Evolutionary conservation across 257 asterid species (phyloP).

Genomic region (Forsythia viridissima): DNA sequence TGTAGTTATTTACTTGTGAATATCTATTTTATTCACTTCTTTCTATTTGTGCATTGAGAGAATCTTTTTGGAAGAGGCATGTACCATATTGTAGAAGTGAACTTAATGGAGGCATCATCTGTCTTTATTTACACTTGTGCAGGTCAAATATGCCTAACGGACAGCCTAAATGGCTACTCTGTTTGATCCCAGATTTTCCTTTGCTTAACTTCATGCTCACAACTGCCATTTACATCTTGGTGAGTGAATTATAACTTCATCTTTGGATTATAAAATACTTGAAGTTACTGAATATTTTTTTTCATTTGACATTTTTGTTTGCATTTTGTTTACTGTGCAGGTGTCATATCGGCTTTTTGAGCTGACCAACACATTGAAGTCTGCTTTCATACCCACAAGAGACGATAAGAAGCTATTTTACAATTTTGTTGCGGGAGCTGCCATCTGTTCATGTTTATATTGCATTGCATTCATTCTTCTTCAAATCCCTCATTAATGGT

Average conservation of each 20-base stretch:
- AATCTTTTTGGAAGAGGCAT: neutral
- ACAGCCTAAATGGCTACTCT: constrained; percentile 96
- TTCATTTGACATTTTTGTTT: constrained; percentile 1
- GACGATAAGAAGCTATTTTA: constrained; percentile 62
- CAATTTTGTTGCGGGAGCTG: constrained; percentile 65
- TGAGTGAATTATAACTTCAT: constrained; percentile 32
- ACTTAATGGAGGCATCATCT: neutral
- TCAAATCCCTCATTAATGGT: constrained; percentile 64
- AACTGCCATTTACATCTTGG: constrained; percentile 80
- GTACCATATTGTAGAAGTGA: neutral
- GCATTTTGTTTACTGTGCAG: constrained; percentile 42
- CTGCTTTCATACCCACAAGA: constrained; percentile 77
- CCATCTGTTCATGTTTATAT: constrained; percentile 60
- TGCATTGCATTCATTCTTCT: constrained; percentile 62
- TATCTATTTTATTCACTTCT: neutral
- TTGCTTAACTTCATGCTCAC: constrained; percentile 94
- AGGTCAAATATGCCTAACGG: constrained; percentile 87
- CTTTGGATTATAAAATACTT: neutral
- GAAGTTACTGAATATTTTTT: neutral
- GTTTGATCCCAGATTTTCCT: constrained; percentile 87
- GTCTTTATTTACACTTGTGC: constrained; percentile 24
- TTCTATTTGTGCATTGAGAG: neutral
- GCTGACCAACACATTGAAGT: constrained; percentile 82
- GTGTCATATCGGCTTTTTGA: constrained; percentile 82
- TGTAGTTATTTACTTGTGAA: neutral